A percentile compares a stretch with the other conserved stretches of the same genome.
Evolutionary conservation across 768 basidiomycete species (phyloP).

Genomic region (Russula brevipes): DNA sequence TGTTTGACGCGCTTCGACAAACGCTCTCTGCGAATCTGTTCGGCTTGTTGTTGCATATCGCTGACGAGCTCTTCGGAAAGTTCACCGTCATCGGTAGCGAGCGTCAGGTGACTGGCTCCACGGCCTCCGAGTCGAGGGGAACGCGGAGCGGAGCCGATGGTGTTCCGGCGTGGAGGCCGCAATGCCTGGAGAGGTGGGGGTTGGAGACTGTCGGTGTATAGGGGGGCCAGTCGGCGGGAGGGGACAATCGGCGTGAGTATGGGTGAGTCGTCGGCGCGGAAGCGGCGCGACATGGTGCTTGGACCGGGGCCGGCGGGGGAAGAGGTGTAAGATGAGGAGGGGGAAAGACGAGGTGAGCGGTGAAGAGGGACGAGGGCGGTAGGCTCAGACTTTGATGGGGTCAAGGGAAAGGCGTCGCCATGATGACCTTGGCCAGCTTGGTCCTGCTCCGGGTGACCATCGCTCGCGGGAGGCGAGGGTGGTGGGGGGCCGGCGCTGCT

Average conservation of each 20-base stretch:
- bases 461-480: constrained; percentile 48
- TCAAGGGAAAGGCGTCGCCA: background rate
- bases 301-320: constrained; percentile 22
- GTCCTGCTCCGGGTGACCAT: constrained; percentile 26
- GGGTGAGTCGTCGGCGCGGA: constrained; percentile 27
- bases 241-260: constrained; percentile 27
- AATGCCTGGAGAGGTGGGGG: constrained; percentile 37
- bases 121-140: constrained; percentile 17
- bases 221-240: constrained; percentile 27
- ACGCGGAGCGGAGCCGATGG: constrained; percentile 49
- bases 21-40: constrained; percentile 77
- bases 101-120: constrained; percentile 33
- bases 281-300: constrained; percentile 15
- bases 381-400: constrained; percentile 16
- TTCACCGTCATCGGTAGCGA: constrained; percentile 36
- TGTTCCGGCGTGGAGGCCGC: constrained; percentile 59
- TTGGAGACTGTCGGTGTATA: constrained; percentile 45
- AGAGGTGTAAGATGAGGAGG: constrained; percentile 19
- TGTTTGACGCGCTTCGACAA: constrained; percentile 64
- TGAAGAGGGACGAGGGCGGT: background rate
- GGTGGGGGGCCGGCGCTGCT: constrained; percentile 49
- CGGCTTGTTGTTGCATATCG: constrained; percentile 86
- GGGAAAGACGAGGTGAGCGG: constrained; percentile 12
- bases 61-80: constrained; percentile 56
- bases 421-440: background rate